These are phyloP conservation scores for Trametes sp. DNA, from an alignment of 1,284 basidiomycete species.

Conservation along the genomic window DNA sequence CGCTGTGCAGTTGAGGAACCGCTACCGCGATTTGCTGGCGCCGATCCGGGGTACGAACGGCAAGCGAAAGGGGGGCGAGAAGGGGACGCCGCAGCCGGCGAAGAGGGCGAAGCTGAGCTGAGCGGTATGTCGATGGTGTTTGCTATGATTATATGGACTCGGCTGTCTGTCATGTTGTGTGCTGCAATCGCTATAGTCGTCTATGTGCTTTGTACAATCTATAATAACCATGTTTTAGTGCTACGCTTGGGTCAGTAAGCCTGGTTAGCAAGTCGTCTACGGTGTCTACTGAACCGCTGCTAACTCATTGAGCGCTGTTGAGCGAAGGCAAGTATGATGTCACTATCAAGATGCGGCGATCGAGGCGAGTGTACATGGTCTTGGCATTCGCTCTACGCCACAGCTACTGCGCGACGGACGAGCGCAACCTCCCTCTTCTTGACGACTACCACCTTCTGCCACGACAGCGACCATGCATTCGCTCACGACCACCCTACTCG, in stretches of 20 bases:
- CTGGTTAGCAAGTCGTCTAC: background rate
- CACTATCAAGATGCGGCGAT: slow-evolving; percentile 26
- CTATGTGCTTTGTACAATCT: slow-evolving; percentile 28
- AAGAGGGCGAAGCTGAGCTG: slow-evolving; percentile 68
- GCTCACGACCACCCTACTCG: slow-evolving; percentile 48
- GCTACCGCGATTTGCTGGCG: slow-evolving; percentile 60
- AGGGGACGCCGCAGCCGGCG: slow-evolving; percentile 64
- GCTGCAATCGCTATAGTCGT: slow-evolving; percentile 28
- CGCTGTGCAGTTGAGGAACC: slow-evolving; percentile 56
- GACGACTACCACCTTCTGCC: slow-evolving; percentile 30
- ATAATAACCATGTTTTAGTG: slow-evolving; percentile 21
- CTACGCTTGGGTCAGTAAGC: background rate
- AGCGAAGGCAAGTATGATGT: slow-evolving; percentile 27
- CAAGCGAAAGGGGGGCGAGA: slow-evolving; percentile 75
- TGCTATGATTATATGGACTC: slow-evolving; percentile 31
- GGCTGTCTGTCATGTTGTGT: slow-evolving; percentile 30
- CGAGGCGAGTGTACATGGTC: slow-evolving; percentile 14
- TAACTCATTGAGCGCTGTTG: too few relatives aligned
- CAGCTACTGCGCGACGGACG: slow-evolving; percentile 9
- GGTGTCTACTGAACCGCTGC: background rate
- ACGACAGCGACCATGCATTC: slow-evolving; percentile 32
- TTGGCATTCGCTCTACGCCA: slow-evolving; percentile 26
- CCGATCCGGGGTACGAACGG: slow-evolving; percentile 57
- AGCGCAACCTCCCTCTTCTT: slow-evolving; percentile 13
- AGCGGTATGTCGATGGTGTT: slow-evolving; percentile 21